Conservation (phyloP, 805 yeast genomes). For the Sugiyamaella americana region DNA sequence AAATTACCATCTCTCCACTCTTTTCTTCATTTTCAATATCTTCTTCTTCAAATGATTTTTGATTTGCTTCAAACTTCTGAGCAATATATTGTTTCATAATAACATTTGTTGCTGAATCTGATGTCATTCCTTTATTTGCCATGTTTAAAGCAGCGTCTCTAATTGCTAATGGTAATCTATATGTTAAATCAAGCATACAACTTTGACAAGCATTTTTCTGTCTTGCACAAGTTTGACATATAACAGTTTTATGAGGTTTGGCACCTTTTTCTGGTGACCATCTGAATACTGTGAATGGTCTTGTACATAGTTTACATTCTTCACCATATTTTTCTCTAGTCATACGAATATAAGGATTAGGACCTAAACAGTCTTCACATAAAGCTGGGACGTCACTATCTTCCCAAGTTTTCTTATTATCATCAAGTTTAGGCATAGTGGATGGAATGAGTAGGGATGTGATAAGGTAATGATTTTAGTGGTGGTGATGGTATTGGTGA, state of each 20-base stretch:
- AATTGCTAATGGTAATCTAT: constrained; percentile 70
- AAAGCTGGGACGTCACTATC: constrained; percentile 51
- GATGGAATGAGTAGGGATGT: too few relatives aligned
- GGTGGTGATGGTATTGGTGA: not conserved
- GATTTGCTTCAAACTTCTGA: constrained; percentile 34
- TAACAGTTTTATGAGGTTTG: constrained; percentile 52
- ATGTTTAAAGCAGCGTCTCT: constrained; percentile 76
- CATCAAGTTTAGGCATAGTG: constrained; percentile 28
- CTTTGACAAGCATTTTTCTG: constrained; percentile 80
- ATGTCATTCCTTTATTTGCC: constrained; percentile 43
- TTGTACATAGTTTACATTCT: constrained; percentile 79
- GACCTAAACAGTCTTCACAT: constrained; percentile 70
- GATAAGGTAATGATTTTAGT: not conserved
- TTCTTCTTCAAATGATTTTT: constrained; percentile 14
- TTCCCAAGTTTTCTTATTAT: constrained; percentile 30
- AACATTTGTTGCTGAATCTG: constrained; percentile 40
- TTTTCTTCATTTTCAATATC: constrained; percentile 18
- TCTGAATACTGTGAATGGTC: constrained; percentile 75
- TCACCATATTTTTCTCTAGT: constrained; percentile 62
- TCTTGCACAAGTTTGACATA: constrained; percentile 76
- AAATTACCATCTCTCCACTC: constrained; percentile 21
- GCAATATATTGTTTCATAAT: constrained; percentile 54
- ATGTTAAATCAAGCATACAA: constrained; percentile 76
- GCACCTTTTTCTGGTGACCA: constrained; percentile 54
- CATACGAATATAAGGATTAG: constrained; percentile 61